Evolutionary conservation across 495 filamentous ascomycete genomes (phyloP).

Genomic region (Evernia prunastri): DNA sequence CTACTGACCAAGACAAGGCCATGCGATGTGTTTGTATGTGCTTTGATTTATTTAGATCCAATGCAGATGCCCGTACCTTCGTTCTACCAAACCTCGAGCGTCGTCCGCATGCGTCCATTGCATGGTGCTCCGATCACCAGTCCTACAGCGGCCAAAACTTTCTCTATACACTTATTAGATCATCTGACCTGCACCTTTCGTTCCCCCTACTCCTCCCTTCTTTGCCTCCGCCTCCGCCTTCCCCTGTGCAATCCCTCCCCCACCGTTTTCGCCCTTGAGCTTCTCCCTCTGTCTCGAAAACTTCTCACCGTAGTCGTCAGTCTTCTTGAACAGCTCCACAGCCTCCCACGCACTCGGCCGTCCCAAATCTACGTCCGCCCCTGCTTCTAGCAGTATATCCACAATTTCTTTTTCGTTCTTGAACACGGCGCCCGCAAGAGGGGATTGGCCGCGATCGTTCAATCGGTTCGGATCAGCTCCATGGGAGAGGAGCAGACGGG

Average conservation of each 20-base stretch:
- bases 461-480: slow-evolving; percentile 48
- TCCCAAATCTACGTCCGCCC: slow-evolving; percentile 46
- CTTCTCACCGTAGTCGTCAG: slow-evolving; percentile 39
- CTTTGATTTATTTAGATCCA: not conserved
- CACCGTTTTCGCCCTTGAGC: not conserved
- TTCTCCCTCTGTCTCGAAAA: slow-evolving; percentile 33
- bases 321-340: slow-evolving; percentile 45
- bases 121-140: not conserved
- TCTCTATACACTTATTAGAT: not conserved
- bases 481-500: slow-evolving; percentile 43
- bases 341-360: slow-evolving; percentile 43
- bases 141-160: not conserved
- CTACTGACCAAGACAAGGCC: not conserved
- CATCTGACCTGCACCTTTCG: slow-evolving; percentile 18
- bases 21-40: not conserved
- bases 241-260: not conserved
- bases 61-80: not conserved
- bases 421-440: slow-evolving; percentile 50
- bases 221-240: not conserved
- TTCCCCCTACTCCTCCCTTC: slow-evolving; percentile 16
- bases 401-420: slow-evolving; percentile 41
- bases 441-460: slow-evolving; percentile 49
- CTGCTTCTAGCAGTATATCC: slow-evolving; percentile 36
- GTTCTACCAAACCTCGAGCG: not conserved
- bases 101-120: not conserved